These are phyloP conservation scores for Fagus sylvatica DNA, from an alignment of 306 rosid genomes.

Conservation along the genomic window DNA sequence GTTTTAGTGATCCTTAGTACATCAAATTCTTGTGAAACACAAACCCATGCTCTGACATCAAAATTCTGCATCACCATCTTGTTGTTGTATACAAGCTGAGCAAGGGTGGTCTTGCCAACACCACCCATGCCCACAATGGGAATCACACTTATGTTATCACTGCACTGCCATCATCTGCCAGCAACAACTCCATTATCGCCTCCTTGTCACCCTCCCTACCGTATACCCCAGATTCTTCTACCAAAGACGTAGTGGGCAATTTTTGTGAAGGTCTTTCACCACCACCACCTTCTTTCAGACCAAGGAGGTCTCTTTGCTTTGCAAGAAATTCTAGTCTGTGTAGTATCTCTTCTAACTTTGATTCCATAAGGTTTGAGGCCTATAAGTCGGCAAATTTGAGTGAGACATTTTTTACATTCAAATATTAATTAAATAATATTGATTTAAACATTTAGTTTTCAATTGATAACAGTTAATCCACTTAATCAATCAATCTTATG, in stretches of 20 bases:
- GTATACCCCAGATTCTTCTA: constrained; percentile 16
- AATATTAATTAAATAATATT: too few species aligned
- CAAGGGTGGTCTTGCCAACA: constrained; percentile 35
- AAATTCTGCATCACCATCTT: background rate
- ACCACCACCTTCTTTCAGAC: background rate
- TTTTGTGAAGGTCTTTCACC: background rate
- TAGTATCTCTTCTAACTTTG: constrained; percentile 17
- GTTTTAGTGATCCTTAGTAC: constrained; percentile 6
- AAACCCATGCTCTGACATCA: constrained; percentile 26
- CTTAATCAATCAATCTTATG: too few species aligned
- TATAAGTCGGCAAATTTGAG: too few species aligned
- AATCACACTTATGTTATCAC: constrained; percentile 3
- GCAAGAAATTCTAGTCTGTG: constrained; percentile 13
- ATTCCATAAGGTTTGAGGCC: too few species aligned
- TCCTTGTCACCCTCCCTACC: constrained; percentile 28
- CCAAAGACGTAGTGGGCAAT: background rate
- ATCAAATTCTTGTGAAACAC: constrained; percentile 31
- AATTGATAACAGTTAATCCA: too few species aligned
- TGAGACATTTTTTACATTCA: too few species aligned
- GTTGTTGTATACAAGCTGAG: constrained; percentile 31
- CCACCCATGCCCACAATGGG: constrained; percentile 41
- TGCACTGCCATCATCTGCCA: background rate
- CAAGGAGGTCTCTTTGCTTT: background rate
- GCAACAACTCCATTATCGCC: constrained; percentile 5
- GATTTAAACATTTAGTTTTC: too few species aligned